Conservation (phyloP, 2,329 filamentous ascomycete species). For the Arthrobotrys sinensis region DNA sequence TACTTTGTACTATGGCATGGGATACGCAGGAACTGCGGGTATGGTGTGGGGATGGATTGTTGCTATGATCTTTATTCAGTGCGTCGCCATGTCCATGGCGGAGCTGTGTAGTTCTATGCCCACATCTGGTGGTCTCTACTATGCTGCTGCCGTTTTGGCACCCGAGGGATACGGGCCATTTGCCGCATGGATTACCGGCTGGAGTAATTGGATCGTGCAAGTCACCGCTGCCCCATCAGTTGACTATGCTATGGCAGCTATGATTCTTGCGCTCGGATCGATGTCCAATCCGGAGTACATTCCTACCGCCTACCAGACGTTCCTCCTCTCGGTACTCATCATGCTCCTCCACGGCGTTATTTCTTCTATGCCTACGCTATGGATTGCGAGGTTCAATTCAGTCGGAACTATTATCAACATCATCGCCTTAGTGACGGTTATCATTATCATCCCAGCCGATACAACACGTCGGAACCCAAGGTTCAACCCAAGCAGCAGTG, state of each 20-base stretch:
- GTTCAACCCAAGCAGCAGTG: constrained; percentile 74
- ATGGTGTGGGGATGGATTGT: constrained; percentile 85
- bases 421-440: constrained; percentile 75
- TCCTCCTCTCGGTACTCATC: constrained; percentile 77
- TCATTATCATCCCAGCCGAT: constrained; percentile 77
- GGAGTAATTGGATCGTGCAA: constrained; percentile 80
- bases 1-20: constrained; percentile 80
- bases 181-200: constrained; percentile 79
- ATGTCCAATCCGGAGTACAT: constrained; percentile 78
- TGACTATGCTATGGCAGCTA: constrained; percentile 77
- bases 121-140: constrained; percentile 81
- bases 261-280: constrained; percentile 80
- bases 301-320: constrained; percentile 78
- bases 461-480: constrained; percentile 72
- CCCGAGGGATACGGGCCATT: constrained; percentile 76
- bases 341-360: constrained; percentile 79
- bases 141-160: constrained; percentile 80
- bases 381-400: constrained; percentile 80
- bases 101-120: constrained; percentile 82
- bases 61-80: constrained; percentile 80
- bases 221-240: constrained; percentile 78
- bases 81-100: constrained; percentile 78
- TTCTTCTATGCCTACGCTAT: constrained; percentile 79
- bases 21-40: constrained; percentile 74
- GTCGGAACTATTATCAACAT: constrained; percentile 81